Percentiles rank a stretch among this genome's conserved stretches.
These are phyloP conservation scores for Chamaenerion angustifolium DNA, from an alignment of 345 rosid species.

Conservation along the genomic window DNA sequence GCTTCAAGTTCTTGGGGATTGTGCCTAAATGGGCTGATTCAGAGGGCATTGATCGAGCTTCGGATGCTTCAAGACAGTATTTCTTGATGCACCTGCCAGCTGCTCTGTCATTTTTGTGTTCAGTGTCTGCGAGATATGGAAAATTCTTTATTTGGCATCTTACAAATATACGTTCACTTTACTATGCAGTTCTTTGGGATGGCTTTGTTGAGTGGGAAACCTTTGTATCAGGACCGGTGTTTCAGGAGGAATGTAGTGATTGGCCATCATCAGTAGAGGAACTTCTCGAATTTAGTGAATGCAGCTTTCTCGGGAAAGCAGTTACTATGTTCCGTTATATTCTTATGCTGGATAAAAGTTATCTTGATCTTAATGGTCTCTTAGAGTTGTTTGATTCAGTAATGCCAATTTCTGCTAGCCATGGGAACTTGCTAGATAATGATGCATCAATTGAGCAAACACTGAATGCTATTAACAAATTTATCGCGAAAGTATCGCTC, in stretches of 20 bases:
- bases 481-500: conserved; percentile 45
- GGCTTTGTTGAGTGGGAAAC: conserved; percentile 46
- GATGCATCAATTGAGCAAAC: conserved; percentile 32
- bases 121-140: conserved; percentile 27
- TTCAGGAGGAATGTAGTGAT: conserved; percentile 48
- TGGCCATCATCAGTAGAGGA: conserved; percentile 35
- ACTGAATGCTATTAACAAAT: conserved; percentile 40
- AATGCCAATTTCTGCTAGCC: conserved; percentile 18
- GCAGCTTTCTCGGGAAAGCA: conserved; percentile 64
- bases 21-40: conserved; percentile 12
- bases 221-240: conserved; percentile 38
- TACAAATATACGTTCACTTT: conserved; percentile 33
- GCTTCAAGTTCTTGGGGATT: conserved; percentile 27
- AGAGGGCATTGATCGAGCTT: conserved; percentile 10
- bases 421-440: conserved; percentile 41
- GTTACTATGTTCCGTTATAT: conserved; percentile 46
- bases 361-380: conserved; percentile 28
- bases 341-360: conserved; percentile 31
- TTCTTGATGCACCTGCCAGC: conserved; percentile 62
- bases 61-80: conserved; percentile 39
- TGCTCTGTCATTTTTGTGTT: conserved; percentile 38
- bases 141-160: conserved; percentile 25
- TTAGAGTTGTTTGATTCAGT: conserved; percentile 43
- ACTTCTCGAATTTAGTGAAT: conserved; percentile 34
- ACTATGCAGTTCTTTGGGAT: conserved; percentile 38